phyloP scores from a whole-genome alignment of 345 rosid genomes.

The Abelmoschus esculentus region DNA sequence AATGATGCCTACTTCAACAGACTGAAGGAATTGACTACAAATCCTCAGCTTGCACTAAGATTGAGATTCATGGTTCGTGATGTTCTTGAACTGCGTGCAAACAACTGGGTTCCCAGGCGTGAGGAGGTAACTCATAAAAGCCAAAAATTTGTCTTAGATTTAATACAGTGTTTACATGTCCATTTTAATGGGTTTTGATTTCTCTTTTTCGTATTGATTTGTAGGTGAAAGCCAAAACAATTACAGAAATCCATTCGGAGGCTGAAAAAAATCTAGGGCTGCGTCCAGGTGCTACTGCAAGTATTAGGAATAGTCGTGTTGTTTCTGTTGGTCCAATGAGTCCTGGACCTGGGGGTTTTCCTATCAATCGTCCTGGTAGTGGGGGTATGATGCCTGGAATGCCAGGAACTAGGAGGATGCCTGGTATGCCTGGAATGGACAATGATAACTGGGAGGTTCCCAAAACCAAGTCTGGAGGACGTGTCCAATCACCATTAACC shows the following conservation, averaged over 20 bases:
- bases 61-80: conserved; percentile 76
- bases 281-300: conserved; percentile 90
- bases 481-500: conserved; percentile 32
- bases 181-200: not conserved
- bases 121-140: conserved; percentile 56
- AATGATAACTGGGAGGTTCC: not conserved
- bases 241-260: conserved; percentile 85
- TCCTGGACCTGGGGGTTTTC: not conserved
- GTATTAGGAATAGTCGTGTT: conserved; percentile 59
- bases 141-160: not conserved
- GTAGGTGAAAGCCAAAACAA: conserved; percentile 89
- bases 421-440: conserved; percentile 2
- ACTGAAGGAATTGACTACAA: conserved; percentile 54
- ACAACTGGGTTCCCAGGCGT: conserved; percentile 87
- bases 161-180: not conserved
- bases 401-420: conserved; percentile 5
- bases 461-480: conserved; percentile 19
- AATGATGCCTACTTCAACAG: conserved; percentile 59
- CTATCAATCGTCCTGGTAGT: not conserved
- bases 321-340: conserved; percentile 38
- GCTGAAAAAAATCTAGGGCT: conserved; percentile 85
- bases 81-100: conserved; percentile 71
- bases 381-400: not conserved
- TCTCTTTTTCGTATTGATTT: conserved; percentile 10
- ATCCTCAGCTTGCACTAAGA: conserved; percentile 57